Conservation (phyloP, 2,329 filamentous ascomycete species). For the Capronia coronata region DNA sequence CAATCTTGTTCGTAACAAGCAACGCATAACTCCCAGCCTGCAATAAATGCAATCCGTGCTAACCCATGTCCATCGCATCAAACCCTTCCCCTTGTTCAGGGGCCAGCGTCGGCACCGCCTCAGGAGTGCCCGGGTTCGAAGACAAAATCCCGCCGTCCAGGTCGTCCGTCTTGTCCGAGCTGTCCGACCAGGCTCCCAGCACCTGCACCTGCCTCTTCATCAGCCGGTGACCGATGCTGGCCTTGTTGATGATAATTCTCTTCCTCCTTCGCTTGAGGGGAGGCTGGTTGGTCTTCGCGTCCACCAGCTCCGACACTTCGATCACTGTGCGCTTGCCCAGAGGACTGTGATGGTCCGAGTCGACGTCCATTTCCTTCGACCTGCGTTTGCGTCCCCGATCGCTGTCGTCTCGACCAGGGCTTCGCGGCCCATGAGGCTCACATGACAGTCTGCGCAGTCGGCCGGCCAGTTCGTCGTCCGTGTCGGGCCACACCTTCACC, state of each 20-base stretch:
- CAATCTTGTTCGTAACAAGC: not conserved
- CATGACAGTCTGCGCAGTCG: constrained; percentile 21
- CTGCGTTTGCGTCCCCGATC: constrained; percentile 15
- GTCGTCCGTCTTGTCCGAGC: constrained; percentile 19
- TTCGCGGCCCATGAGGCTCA: constrained; percentile 1
- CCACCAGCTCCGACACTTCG: constrained; percentile 21
- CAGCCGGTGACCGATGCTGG: constrained; percentile 8
- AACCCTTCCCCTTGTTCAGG: not conserved
- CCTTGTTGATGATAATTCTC: constrained; percentile 4
- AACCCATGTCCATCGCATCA: constrained; percentile 26
- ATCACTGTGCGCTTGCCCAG: constrained; percentile 12
- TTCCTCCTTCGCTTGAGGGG: constrained; percentile 18
- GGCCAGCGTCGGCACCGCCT: constrained; percentile 3
- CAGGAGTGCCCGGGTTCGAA: constrained; percentile 12
- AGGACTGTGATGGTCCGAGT: not conserved
- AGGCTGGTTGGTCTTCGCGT: constrained; percentile 13
- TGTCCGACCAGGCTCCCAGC: constrained; percentile 17
- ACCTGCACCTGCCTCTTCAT: constrained; percentile 8
- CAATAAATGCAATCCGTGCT: not conserved
- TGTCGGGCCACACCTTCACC: constrained; percentile 32
- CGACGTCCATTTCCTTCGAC: constrained; percentile 15
- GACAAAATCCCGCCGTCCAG: constrained; percentile 9
- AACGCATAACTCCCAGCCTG: not conserved
- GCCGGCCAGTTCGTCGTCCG: constrained; percentile 24
- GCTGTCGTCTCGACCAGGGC: not conserved